Base-by-base conservation (phyloP, 2,329 filamentous ascomycete genomes). In the Mycogone perniciosa region DNA sequence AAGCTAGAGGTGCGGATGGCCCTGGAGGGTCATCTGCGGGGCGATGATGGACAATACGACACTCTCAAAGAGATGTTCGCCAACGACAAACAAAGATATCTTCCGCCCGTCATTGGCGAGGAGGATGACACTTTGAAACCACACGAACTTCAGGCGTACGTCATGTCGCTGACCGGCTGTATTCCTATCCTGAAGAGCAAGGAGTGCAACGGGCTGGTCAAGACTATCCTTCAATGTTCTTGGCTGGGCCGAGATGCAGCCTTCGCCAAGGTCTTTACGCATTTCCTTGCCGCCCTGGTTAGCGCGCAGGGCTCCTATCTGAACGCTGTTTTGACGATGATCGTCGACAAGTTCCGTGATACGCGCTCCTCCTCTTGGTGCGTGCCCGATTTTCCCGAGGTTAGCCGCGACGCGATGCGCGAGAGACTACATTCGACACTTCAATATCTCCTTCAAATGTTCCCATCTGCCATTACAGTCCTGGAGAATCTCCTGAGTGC, bases 281-380 rank as follows among this genome's bases (percentile, higher is more conserved):
- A 83, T 60, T 86, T 89, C 58, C 70, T 89, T 27, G 80, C 81
- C 13, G 82, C 84, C 35, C 72, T 99, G 42, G 82, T 90, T 47
- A 95, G 88, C 54, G 86, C 90, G 0, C 89, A 96, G 62, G 85
- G 88, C 41, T 84, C 81, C 10, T 95, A 89, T 67, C 79, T 95
- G 33, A 78, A 77, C 26, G 76, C 81, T 20, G 84, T 95, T 37
- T 77, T 96, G 52, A 77, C 82, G 51, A 92, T 89, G 81, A 77
- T 97, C 53, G 84, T 95, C 50, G 80, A 83, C 54, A 85, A 89
- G 64, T 88, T 99, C 62, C 77, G 80, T 52, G 79, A 73, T 46
- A 72, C 70, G 34, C 69, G 70, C 46, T 60, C 71, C 13, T 71
- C 73, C 2, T 64, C 73, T 27, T 79, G 74, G 71, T 64, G 59